Evolutionary conservation across 2,329 filamentous ascomycete genomes (phyloP), one percentile per base, ranked within the genome.

Genomic region (Thermoascus crustaceus): DNA sequence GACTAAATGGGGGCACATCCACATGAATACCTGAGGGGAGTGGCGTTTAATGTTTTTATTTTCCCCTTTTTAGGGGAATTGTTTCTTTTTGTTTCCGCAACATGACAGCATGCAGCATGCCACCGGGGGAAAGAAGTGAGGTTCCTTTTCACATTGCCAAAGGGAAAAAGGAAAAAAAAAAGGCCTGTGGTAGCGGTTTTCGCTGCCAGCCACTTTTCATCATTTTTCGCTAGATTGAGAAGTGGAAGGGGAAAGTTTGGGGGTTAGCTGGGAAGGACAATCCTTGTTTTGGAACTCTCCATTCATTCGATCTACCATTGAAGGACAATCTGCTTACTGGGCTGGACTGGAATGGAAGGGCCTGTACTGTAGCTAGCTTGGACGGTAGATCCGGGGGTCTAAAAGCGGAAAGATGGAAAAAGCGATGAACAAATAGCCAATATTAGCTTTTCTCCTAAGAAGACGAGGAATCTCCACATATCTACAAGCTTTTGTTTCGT

Each of bases 311-410:
- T 20, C 35, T 32, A 32, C 27, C 26, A 10, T 21, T 27, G 17
- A 21, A 16, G 21, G 23, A 8, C 14, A 18, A 5, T 35, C 16
- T 35, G 32, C 26, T 30, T 29, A 14, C 34, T 34, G 41, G 42
- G 44, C 38, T 47, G 48, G 42, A 47, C 41, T 42, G 39, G 39
- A 32, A 36, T 31, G 31, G 32, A 40, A 17, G 38, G 40, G 38
- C 46, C 34, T 54, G 48, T 49, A 54, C 42, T 49, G 40, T 54
- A 54, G 43, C 43, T 52, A 49, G 34, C 43, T 46, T 41, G n/a
- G n/a, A n/a, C n/a, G 40, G 38, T 36, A 33, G 39, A 45, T 46
- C 30, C 44, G 42, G 37, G 39, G 39, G 43, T 42, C 25, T 34
- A 40, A 27, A 36, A 27, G 26, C 19, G 32, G 23, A 37, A 30